phyloP scores from a whole-genome alignment of 2,329 filamentous ascomycete genomes.

The Xenoacremonium recifei region DNA sequence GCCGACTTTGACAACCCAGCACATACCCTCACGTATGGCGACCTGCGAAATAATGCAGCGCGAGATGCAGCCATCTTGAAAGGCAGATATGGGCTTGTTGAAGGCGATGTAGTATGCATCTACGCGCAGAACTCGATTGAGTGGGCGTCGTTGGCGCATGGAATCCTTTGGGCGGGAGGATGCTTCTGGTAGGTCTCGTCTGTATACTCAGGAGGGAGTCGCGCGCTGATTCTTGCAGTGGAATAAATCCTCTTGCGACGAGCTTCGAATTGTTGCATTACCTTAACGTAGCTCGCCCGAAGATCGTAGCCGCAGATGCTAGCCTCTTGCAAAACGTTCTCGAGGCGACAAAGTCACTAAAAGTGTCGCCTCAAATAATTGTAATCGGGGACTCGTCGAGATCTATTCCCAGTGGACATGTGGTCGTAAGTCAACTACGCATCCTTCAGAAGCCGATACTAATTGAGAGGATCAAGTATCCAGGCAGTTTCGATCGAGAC shows the following conservation, averaged over 20 bases:
- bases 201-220: not conserved
- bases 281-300: conserved; percentile 16
- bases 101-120: conserved; percentile 21
- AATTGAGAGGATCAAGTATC: conserved; percentile 4
- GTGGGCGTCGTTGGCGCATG: conserved; percentile 20
- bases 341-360: conserved; percentile 1
- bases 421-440: not conserved
- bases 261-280: conserved; percentile 22
- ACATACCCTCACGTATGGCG: conserved; percentile 13
- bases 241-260: conserved; percentile 22
- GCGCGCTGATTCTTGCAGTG: conserved; percentile 7
- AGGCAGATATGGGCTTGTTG: conserved; percentile 1
- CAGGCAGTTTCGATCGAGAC: conserved; percentile 3
- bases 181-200: conserved; percentile 16
- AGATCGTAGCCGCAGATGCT: conserved; percentile 14
- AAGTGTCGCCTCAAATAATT: not conserved
- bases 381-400: not conserved
- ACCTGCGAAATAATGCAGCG: conserved; percentile 14
- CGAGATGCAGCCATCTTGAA: conserved; percentile 13
- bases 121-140: conserved; percentile 18
- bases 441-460: not conserved
- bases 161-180: conserved; percentile 20
- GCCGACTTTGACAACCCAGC: conserved; percentile 20
- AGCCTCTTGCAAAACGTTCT: conserved; percentile 8
- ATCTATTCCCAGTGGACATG: not conserved